Conservation (phyloP, 345 rosid species). For the Nephelium lappaceum region DNA sequence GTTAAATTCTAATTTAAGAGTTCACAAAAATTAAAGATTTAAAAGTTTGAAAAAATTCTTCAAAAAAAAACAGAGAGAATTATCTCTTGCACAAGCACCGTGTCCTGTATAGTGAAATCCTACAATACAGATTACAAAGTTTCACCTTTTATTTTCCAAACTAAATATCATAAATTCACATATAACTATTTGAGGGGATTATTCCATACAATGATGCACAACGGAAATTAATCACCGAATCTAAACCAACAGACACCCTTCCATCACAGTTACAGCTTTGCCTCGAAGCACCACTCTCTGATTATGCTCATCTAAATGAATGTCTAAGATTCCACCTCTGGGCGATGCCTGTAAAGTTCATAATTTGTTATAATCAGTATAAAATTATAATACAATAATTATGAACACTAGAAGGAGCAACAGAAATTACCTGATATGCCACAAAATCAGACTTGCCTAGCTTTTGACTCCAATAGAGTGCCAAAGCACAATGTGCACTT, state of each 20-base stretch:
- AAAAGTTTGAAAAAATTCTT: too few species aligned
- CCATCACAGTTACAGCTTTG: constrained; percentile 65
- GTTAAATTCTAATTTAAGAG: too few species aligned
- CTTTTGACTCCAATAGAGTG: constrained; percentile 70
- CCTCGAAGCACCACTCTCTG: constrained; percentile 69
- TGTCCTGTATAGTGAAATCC: too few species aligned
- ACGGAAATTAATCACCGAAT: background rate
- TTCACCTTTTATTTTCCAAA: too few species aligned
- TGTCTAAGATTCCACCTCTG: constrained; percentile 58
- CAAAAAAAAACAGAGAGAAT: too few species aligned
- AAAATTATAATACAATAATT: background rate
- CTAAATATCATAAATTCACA: too few species aligned
- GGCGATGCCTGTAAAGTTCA: constrained; percentile 52
- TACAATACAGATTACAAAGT: too few species aligned
- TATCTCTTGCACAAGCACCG: too few species aligned
- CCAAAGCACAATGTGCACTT: constrained; percentile 78
- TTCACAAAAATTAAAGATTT: too few species aligned
- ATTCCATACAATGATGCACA: too few species aligned
- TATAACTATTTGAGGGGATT: too few species aligned
- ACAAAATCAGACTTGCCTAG: constrained; percentile 58
- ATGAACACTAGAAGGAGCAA: background rate
- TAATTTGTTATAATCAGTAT: background rate
- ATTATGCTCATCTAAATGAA: constrained; percentile 52
- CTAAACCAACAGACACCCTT: constrained; percentile 63
- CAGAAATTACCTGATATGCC: constrained; percentile 58